Evolutionary conservation across 2,329 filamentous ascomycete genomes (phyloP), one percentile per base, ranked within the genome.

Genomic region (Alternaria arborescens): DNA sequence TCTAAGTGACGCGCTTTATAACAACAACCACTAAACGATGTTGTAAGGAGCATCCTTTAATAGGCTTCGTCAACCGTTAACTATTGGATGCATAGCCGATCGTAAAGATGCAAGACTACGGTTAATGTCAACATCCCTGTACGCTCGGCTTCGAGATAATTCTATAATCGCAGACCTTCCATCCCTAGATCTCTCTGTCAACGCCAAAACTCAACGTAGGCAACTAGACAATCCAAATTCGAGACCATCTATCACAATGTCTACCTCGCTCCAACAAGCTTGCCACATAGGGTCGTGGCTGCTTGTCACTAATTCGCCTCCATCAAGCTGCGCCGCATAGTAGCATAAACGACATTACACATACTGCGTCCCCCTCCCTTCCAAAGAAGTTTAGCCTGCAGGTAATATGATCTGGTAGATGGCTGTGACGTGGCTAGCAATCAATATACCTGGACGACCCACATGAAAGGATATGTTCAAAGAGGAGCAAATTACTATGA

Each of bases 301-400:
- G 34, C 26, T 32, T 47, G 12, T 14, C 44, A 47, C 16, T 32
- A 47, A 28, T 20, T 47, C 26, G 8, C 16, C 28, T 32, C 28
- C 44, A 47, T 26, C n/a, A 14, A 47, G 44, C 44, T 47, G 44
- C 44, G 44, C 44, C 44, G n/a, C 38, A 40, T 11, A 20, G 38
- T 20, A 40, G 38, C 38, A 40, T 40, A 40, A 18, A 40, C 38
- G n/a, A 40, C 38, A 4, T 20, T 40, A 40, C 38, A 40, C n/a
- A 40, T 40, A 18, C 34, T 6, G 16, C 38, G 0, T 36, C 14
- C 14, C 30, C 32, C 32, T 36, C 32, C 32, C 32, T 26, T 26
- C n/a, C 18, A 47, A 34, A 20, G 18, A 34, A 20, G 18, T 34
- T 18, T 34, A 34, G 44, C 28, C n/a, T 34, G 16, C 44, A 48